A percentile compares a stretch with the other conserved stretches of the same genome.
Evolutionary conservation across 225 moss, liverwort and hornwort species (phyloP).

Genomic region (Polytrichum formosum): DNA sequence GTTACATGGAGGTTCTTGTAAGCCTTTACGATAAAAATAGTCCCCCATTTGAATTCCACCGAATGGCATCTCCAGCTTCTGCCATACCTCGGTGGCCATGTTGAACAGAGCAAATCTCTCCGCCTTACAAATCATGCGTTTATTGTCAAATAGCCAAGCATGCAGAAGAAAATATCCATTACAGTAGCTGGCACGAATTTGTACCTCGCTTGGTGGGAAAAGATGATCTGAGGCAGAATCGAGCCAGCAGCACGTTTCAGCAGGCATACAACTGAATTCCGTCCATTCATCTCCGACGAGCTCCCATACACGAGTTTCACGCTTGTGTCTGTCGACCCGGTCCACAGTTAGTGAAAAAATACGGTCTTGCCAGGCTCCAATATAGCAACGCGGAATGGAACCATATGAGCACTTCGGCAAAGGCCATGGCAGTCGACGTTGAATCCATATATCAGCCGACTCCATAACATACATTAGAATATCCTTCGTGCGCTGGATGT

Average conservation of each 20-base stretch:
- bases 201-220: not conserved
- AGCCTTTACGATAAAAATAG: too few relatives aligned
- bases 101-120: not conserved
- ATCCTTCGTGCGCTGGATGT: not conserved
- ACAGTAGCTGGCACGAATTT: not conserved
- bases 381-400: too few relatives aligned
- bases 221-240: not conserved
- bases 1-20: too few relatives aligned
- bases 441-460: not conserved
- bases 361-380: constrained; percentile 2
- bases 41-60: not conserved
- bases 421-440: not conserved
- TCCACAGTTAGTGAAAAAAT: not conserved
- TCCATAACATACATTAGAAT: not conserved
- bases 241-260: not conserved
- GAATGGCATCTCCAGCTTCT: constrained; percentile 1
- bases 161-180: not conserved
- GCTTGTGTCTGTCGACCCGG: not conserved
- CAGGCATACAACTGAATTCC: constrained; percentile 5
- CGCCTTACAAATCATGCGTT: not conserved
- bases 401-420: not conserved
- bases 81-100: not conserved
- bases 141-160: not conserved
- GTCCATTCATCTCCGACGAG: constrained; percentile 1
- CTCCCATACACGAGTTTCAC: not conserved